Conservation (phyloP, 352 stramenopile genomes). For the Chrysophaeum taylorii region DNA sequence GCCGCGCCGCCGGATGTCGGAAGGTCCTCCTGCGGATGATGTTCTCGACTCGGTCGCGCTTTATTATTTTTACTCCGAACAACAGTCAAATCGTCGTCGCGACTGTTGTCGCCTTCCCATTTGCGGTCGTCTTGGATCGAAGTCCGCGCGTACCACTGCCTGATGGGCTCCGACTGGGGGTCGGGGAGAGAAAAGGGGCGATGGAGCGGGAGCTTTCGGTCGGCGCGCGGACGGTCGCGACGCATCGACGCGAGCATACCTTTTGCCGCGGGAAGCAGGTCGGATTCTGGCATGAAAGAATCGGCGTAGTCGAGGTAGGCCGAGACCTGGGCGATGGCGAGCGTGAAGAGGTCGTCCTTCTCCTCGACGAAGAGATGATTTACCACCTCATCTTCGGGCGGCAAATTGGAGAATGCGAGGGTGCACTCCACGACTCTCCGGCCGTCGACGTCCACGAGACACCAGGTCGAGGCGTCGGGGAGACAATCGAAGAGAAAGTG, state of each 20-base stretch:
- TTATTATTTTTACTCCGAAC: too few species aligned
- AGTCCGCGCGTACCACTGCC: neutral
- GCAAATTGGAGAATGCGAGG: neutral
- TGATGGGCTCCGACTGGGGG: neutral
- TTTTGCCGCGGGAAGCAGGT: neutral
- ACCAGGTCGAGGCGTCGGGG: neutral
- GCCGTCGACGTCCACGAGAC: conserved; percentile 5
- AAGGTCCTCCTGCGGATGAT: neutral
- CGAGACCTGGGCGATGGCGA: neutral
- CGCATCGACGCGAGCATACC: neutral
- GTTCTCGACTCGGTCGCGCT: neutral
- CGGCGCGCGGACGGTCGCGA: neutral
- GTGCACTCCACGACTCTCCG: neutral
- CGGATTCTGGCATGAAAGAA: neutral
- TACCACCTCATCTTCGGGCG: neutral
- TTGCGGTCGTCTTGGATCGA: neutral
- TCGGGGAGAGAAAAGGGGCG: neutral
- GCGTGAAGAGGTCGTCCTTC: conserved; percentile 1
- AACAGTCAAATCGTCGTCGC: neutral
- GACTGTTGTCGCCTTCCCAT: neutral
- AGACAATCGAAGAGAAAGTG: neutral
- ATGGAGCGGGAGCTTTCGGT: neutral
- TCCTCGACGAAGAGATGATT: neutral
- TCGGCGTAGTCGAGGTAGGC: neutral
- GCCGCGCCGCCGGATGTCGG: neutral